Evolutionary conservation across 2,329 filamentous ascomycete genomes (phyloP).

Genomic region (Talaromyces rugulosus): DNA sequence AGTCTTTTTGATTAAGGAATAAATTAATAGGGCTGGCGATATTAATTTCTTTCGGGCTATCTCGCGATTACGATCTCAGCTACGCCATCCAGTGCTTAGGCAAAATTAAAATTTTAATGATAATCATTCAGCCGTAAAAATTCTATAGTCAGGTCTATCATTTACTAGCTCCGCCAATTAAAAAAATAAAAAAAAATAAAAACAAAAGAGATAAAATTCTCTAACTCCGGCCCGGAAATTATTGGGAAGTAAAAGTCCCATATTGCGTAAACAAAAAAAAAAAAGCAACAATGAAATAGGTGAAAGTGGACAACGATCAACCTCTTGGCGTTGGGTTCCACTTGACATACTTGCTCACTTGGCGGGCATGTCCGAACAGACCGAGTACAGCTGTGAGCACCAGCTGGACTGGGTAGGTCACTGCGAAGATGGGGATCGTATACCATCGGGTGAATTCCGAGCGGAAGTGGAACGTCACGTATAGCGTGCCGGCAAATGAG

Average conservation of each 20-base stretch:
- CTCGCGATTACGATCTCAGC: background rate
- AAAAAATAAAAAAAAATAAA: too few relatives aligned
- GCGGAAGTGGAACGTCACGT: constrained; percentile 43
- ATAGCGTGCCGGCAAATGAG: constrained; percentile 43
- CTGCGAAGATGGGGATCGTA: constrained; percentile 41
- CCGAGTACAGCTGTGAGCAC: constrained; percentile 43
- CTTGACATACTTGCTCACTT: constrained; percentile 42
- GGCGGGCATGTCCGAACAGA: constrained; percentile 45
- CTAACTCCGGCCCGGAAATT: background rate
- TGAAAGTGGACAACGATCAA: constrained; percentile 6
- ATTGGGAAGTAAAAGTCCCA: background rate
- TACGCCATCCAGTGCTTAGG: background rate
- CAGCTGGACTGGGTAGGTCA: constrained; percentile 42
- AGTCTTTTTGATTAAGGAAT: background rate
- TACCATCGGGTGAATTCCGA: constrained; percentile 43
- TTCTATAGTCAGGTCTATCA: background rate
- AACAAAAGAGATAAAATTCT: background rate
- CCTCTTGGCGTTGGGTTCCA: constrained; percentile 44
- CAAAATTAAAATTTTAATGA: background rate
- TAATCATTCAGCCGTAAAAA: background rate
- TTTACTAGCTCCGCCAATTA: background rate
- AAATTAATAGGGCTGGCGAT: background rate
- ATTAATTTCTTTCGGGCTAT: too few relatives aligned
- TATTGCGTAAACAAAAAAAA: background rate
- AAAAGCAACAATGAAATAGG: background rate